Base-by-base conservation (phyloP, 2,329 filamentous ascomycete species). In the Alternaria consortialis region DNA sequence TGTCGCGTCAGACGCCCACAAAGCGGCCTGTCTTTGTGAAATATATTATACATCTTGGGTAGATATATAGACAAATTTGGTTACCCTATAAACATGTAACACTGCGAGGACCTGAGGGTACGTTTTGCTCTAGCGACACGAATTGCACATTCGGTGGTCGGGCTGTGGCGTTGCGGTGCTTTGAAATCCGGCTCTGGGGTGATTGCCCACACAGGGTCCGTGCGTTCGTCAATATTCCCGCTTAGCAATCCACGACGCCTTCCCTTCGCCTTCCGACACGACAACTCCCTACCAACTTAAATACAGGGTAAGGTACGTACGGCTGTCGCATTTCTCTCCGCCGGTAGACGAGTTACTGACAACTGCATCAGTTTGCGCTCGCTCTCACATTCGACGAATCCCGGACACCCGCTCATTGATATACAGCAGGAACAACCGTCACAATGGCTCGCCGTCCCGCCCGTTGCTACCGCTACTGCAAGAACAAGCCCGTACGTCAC, bases 401-500 rank as follows among this genome's bases (percentile, higher is more conserved):
- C 62, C 56, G 64, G 64, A 69, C 61, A 37, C 53, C 44, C 69
- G 77, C 79, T 82, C 80, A 83, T 81, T 82, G 82, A 80, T 81
- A 76, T 77, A 79, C 79, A 81, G 73, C 74, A 78, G 73, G 77
- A 77, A 69, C 79, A 62, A 74, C 87, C 85, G 88, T 90, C 90
- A 94, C 90, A 88, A 99, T 99, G 95, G 95, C 95, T 82, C 93
- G 95, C 86, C 93, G 95, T 91, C 95, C 95, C 82, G 95, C 95
- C 82, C 92, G 95, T 88, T 99, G 95, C 88, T 99, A 97, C 90
- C 91, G 95, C 82, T 99, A 99, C 92, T 99, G 95, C 94, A 99
- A 99, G 93, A 99, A 98, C 91, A 97, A 97, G 93, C 93, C 97
- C 83, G 85, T 78, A 78, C 63, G 75, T 75, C 56, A 52, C 42